Base-by-base conservation (phyloP, 305 asterid genomes). In the Solanum chacoense region DNA sequence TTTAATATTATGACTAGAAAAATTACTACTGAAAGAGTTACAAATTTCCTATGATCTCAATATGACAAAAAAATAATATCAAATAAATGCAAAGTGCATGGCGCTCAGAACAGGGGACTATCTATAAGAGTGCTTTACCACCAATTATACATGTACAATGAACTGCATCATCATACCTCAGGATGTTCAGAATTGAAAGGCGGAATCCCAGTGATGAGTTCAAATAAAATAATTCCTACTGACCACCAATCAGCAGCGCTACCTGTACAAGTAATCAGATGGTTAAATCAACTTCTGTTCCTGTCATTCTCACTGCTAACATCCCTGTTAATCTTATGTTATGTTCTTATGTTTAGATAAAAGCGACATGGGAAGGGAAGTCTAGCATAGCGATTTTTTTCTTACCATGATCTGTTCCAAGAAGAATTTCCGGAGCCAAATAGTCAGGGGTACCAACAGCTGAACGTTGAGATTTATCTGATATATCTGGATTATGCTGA, bases 361-460 rank as follows among this genome's bases (percentile, higher is more conserved):
- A 67, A 79, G 74, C 20, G 83, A 45, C 88, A 42, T 76, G 37
- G 80, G 16, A 59, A 72, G 87, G 86, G 89, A 81, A 65, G 22
- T 35, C 42, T 69, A 89, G 31, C 87, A 84, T 55, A 71, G 26
- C 29, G 7, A 73, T 35, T 40, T 45, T 20, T 78, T 83, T 87
- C 97, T 88, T 87, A 96, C 98, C 98, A 90, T 97, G 99, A 91
- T 94, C 97, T 42, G 94, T 92, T 91, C 99, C 99, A 88, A 97
- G 95, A 92, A 97, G 98, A 92, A 97, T 97, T 93, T 97, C 99
- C 63, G 99, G 99, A 16, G 98, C 98, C 96, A 96, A 95, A 93
- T 97, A 97, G 92, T 97, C 99, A 5, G 99, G 99, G 89, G 99
- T 97, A 74, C 99, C 99, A 91, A 95, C 97, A 89, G 98, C 99